phyloP scores from a whole-genome alignment of 306 rosid species.

The Lathyrus tuberosus region DNA sequence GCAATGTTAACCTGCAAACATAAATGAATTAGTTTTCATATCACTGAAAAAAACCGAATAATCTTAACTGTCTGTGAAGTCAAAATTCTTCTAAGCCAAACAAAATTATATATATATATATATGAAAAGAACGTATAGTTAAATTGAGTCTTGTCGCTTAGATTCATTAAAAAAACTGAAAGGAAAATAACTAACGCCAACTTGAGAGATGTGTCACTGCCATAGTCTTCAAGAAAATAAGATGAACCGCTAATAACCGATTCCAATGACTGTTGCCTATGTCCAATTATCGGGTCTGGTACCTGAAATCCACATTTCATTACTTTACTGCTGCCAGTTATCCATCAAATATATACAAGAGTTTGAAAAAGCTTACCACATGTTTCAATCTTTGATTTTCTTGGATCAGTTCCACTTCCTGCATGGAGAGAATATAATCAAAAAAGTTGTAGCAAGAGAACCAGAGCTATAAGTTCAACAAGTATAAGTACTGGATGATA shows the following conservation, averaged over 20 bases:
- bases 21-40: no score
- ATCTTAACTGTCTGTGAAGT: no score
- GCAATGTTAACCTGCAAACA: no score
- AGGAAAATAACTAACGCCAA: slow-evolving; percentile 38
- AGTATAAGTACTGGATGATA: no score
- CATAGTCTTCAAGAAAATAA: slow-evolving; percentile 33
- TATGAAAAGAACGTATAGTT: no score
- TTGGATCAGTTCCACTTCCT: slow-evolving; percentile 37
- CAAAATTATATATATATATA: no score
- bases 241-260: slow-evolving; percentile 37
- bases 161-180: no score
- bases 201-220: slow-evolving; percentile 41
- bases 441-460: background rate
- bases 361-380: slow-evolving; percentile 17
- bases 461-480: no score
- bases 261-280: slow-evolving; percentile 41
- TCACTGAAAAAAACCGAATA: no score
- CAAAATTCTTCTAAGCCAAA: no score
- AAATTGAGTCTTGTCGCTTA: no score
- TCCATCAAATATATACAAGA: background rate
- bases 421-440: background rate
- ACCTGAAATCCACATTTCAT: slow-evolving; percentile 22
- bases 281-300: slow-evolving; percentile 21
- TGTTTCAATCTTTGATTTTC: slow-evolving; percentile 43
- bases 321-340: background rate